Conservation (phyloP, 495 filamentous ascomycete genomes). For the Alectoria sarmentosa region DNA sequence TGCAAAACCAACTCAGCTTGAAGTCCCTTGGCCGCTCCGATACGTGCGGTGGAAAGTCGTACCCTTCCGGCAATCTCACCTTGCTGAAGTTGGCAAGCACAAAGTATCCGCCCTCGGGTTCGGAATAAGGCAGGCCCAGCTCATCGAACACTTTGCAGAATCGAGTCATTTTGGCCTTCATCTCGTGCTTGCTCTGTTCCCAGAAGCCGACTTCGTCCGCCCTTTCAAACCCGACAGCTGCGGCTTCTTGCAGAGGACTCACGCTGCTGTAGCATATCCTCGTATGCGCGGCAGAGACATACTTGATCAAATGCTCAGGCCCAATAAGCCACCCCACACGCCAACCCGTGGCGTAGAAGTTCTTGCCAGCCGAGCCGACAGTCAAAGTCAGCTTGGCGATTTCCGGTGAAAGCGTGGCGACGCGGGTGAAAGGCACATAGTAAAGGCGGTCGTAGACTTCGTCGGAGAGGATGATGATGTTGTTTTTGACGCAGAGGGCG, state of each 20-base stretch:
- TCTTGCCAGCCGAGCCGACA: slow-evolving; percentile 92
- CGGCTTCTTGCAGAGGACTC: slow-evolving; percentile 89
- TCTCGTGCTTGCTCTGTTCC: slow-evolving; percentile 74
- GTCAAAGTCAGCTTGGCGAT: slow-evolving; percentile 82
- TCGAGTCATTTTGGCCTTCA: slow-evolving; percentile 78
- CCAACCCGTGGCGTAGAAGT: slow-evolving; percentile 97
- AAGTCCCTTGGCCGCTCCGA: slow-evolving; percentile 82
- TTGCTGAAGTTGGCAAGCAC: slow-evolving; percentile 86
- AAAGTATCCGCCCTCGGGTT: slow-evolving; percentile 95
- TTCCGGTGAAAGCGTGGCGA: slow-evolving; percentile 81
- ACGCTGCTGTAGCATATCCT: slow-evolving; percentile 94
- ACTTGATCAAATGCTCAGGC: slow-evolving; percentile 79
- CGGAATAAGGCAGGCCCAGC: slow-evolving; percentile 81
- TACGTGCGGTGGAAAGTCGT: slow-evolving; percentile 84
- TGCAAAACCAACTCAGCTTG: slow-evolving; percentile 90
- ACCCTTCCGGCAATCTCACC: slow-evolving; percentile 71
- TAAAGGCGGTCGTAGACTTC: slow-evolving; percentile 95
- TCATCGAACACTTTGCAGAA: slow-evolving; percentile 89
- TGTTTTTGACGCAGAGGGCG: slow-evolving; percentile 83
- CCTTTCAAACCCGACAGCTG: slow-evolving; percentile 90
- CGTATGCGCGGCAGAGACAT: slow-evolving; percentile 87
- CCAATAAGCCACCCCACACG: slow-evolving; percentile 94
- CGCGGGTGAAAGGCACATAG: slow-evolving; percentile 89
- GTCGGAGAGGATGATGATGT: slow-evolving; percentile 92
- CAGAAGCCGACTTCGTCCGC: slow-evolving; percentile 83